These are phyloP conservation scores for Mortierella polycephala DNA, from an alignment of 371 early-diverging fungal genomes.

Conservation along the genomic window DNA sequence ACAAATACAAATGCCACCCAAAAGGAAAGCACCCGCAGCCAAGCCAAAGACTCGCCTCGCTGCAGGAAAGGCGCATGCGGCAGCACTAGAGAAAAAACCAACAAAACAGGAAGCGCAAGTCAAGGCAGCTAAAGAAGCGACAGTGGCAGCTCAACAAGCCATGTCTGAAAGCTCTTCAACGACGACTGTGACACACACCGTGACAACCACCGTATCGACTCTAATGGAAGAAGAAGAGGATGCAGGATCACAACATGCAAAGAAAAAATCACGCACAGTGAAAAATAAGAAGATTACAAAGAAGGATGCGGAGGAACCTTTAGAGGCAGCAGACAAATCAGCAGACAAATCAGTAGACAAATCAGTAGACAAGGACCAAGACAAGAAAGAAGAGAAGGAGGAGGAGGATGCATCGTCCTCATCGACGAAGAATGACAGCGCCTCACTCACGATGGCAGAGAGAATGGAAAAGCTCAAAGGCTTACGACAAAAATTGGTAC, in stretches of 20 bases:
- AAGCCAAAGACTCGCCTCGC: conserved; percentile 37
- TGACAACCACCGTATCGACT: conserved; percentile 2
- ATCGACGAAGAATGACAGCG: conserved; percentile 1
- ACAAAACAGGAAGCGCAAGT: neutral
- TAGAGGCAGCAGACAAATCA: conserved; percentile 24
- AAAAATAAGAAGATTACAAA: neutral
- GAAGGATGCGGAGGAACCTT: conserved; percentile 25
- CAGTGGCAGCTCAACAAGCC: neutral
- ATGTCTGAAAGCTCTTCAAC: too few relatives aligned
- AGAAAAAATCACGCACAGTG: too few relatives aligned
- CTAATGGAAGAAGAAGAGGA: neutral
- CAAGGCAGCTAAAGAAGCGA: neutral
- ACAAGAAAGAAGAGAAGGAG: conserved; percentile 20
- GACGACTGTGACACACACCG: neutral
- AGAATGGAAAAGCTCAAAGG: conserved; percentile 65
- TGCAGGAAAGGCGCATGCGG: conserved; percentile 17
- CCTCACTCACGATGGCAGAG: conserved; percentile 50
- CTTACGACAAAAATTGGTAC: conserved; percentile 66
- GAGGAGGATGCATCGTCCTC: conserved; percentile 1
- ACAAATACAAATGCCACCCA: conserved; percentile 41
- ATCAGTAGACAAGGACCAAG: conserved; percentile 9
- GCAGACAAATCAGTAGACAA: neutral
- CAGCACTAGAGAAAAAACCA: conserved; percentile 5
- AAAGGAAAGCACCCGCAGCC: conserved; percentile 34
- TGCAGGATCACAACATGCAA: neutral